Evolutionary conservation across 495 filamentous ascomycete species (phyloP).

Genomic region (Podospora comata): DNA sequence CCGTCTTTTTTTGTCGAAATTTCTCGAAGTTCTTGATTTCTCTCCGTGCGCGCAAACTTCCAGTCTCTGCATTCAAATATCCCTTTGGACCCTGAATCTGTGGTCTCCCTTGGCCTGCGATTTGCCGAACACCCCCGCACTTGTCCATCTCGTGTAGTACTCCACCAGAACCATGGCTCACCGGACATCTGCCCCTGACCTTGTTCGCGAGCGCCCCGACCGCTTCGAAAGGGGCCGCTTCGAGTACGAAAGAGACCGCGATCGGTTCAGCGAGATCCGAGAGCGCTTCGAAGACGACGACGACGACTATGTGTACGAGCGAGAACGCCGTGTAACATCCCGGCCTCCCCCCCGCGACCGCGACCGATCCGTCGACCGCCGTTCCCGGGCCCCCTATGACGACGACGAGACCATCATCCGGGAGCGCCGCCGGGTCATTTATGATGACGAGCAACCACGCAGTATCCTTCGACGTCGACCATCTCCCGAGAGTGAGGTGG

Average conservation of each 20-base stretch:
- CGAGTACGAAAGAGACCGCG: slow-evolving; percentile 30
- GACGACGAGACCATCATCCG: slow-evolving; percentile 36
- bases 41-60: neutral
- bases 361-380: slow-evolving; percentile 34
- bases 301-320: slow-evolving; percentile 25
- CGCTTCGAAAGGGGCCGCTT: slow-evolving; percentile 47
- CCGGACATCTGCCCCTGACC: slow-evolving; percentile 37
- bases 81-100: neutral
- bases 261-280: slow-evolving; percentile 36
- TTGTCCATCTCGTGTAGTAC: neutral
- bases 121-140: slow-evolving; percentile 5
- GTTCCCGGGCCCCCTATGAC: slow-evolving; percentile 28
- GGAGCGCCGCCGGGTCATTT: slow-evolving; percentile 37
- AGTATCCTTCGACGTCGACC: slow-evolving; percentile 11
- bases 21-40: slow-evolving; percentile 7
- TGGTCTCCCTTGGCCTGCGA: neutral
- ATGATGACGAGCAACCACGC: slow-evolving; percentile 38
- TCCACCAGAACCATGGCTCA: slow-evolving; percentile 25
- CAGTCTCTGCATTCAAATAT: neutral
- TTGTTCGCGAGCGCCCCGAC: slow-evolving; percentile 34
- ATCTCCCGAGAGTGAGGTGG: slow-evolving; percentile 31
- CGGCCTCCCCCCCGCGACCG: slow-evolving; percentile 31
- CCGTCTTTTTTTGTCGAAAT: slow-evolving; percentile 6
- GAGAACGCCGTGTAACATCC: slow-evolving; percentile 21
- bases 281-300: slow-evolving; percentile 34